Conservation (phyloP, 163 green algal genomes). For the Scenedesmus sp. region DNA sequence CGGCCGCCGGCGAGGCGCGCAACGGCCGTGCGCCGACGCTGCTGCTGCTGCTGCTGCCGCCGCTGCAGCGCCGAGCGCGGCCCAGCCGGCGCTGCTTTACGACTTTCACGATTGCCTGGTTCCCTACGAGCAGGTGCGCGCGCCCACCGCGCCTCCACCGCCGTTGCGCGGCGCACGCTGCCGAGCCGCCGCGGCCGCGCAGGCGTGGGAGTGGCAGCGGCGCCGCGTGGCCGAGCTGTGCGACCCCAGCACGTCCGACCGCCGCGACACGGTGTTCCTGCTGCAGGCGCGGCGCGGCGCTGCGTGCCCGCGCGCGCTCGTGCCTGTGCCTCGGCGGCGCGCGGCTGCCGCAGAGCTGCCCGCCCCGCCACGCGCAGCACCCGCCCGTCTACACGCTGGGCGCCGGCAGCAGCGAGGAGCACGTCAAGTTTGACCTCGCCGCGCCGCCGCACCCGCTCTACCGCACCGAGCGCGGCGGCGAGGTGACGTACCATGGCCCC, state of each 20-base stretch:
- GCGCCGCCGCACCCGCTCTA: slow-evolving; percentile 68
- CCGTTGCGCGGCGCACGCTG: not conserved
- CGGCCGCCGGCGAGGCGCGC: too few species aligned
- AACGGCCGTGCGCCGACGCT: too few species aligned
- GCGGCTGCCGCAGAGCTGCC: too few species aligned
- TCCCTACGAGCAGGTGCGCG: slow-evolving; percentile 56
- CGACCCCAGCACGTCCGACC: not conserved
- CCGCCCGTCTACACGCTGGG: slow-evolving; percentile 93
- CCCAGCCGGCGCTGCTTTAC: slow-evolving; percentile 44
- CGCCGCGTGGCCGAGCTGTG: slow-evolving; percentile 57
- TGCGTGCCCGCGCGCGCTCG: not conserved
- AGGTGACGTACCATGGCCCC: slow-evolving; percentile 98
- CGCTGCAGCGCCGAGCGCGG: too few species aligned
- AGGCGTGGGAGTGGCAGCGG: slow-evolving; percentile 83
- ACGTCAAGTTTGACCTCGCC: slow-evolving; percentile 85
- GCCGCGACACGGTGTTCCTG: slow-evolving; percentile 33
- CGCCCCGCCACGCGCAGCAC: slow-evolving; percentile 73
- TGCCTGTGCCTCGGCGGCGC: too few species aligned
- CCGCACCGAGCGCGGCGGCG: slow-evolving; percentile 89
- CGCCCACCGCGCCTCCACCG: not conserved
- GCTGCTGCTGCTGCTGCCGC: too few species aligned
- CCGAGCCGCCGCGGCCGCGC: not conserved
- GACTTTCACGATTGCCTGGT: slow-evolving; percentile 56
- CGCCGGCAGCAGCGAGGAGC: slow-evolving; percentile 69
- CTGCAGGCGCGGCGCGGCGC: slow-evolving; percentile 10